Conservation (phyloP, 805 yeast species). For the Zygotorulaspora chibaensis region DNA sequence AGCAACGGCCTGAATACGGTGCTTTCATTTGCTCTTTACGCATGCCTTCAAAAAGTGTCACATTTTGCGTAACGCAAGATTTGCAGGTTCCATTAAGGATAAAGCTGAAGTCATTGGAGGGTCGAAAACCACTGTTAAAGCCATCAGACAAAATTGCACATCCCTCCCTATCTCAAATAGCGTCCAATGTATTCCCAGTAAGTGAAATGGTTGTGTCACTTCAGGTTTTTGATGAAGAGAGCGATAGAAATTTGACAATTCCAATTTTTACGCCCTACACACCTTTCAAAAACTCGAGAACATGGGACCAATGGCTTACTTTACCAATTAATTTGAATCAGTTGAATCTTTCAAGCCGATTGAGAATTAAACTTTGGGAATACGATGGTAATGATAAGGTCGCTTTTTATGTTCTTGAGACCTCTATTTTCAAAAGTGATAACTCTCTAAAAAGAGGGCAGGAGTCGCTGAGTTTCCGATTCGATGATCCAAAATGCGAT, state of each 20-base stretch:
- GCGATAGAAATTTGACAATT: constrained; percentile 44
- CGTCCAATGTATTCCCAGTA: constrained; percentile 36
- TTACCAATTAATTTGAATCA: constrained; percentile 71
- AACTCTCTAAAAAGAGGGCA: constrained; percentile 67
- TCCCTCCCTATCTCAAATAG: constrained; percentile 42
- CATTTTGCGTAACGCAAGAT: constrained; percentile 57
- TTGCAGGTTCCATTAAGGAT: constrained; percentile 46
- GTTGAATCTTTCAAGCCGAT: constrained; percentile 56
- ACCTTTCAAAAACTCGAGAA: constrained; percentile 43
- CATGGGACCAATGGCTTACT: constrained; percentile 70
- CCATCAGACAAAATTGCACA: constrained; percentile 45
- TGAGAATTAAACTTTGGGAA: constrained; percentile 66
- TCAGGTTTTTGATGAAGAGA: constrained; percentile 40
- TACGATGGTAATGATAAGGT: constrained; percentile 50
- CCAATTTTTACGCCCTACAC: constrained; percentile 49
- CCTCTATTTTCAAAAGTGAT: constrained; percentile 56
- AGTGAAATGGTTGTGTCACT: constrained; percentile 44
- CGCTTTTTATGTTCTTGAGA: constrained; percentile 57
- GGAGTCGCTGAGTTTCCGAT: constrained; percentile 49
- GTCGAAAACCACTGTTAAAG: constrained; percentile 38
- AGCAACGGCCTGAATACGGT: not conserved
- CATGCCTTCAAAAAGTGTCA: constrained; percentile 38
- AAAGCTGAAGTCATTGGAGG: constrained; percentile 46
- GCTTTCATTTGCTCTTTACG: not conserved
- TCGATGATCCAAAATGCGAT: constrained; percentile 32